phyloP scores from a whole-genome alignment of 495 filamentous ascomycete species.

The Tetracladium setigerum region DNA sequence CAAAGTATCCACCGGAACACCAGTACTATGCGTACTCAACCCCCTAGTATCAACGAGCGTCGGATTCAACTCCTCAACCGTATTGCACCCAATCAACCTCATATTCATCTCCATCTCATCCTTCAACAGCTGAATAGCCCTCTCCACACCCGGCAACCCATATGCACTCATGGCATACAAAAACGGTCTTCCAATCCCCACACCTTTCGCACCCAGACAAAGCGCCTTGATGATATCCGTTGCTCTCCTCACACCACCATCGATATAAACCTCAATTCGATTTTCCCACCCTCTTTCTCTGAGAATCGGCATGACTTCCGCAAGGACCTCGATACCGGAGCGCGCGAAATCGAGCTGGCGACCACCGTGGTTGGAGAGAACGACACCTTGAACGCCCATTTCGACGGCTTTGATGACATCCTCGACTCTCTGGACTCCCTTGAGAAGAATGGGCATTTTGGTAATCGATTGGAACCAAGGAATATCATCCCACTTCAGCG shows the following conservation, averaged over 20 bases:
- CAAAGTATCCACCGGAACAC: constrained; percentile 61
- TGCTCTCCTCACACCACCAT: constrained; percentile 82
- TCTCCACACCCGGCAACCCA: constrained; percentile 76
- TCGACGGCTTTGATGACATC: constrained; percentile 86
- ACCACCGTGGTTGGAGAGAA: constrained; percentile 94
- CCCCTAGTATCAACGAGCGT: constrained; percentile 70
- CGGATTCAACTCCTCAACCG: constrained; percentile 68
- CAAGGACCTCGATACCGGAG: constrained; percentile 86
- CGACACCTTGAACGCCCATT: constrained; percentile 79
- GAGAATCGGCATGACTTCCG: constrained; percentile 93
- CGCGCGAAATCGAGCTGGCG: constrained; percentile 92
- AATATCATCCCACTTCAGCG: constrained; percentile 86
- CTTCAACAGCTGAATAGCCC: constrained; percentile 90
- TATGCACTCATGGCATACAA: constrained; percentile 95
- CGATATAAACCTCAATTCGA: constrained; percentile 82
- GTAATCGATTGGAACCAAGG: constrained; percentile 91
- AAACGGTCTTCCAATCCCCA: constrained; percentile 93
- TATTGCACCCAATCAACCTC: constrained; percentile 77
- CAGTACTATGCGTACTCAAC: constrained; percentile 59
- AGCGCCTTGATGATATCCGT: constrained; percentile 96
- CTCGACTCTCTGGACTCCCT: constrained; percentile 93
- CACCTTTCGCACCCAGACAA: constrained; percentile 85
- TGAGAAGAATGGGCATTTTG: constrained; percentile 93
- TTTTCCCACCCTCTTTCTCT: constrained; percentile 74
- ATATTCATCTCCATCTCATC: constrained; percentile 99